These are phyloP conservation scores for Cryptosporidium bovis DNA, from an alignment of 169 alveolate species.

Conservation along the genomic window DNA sequence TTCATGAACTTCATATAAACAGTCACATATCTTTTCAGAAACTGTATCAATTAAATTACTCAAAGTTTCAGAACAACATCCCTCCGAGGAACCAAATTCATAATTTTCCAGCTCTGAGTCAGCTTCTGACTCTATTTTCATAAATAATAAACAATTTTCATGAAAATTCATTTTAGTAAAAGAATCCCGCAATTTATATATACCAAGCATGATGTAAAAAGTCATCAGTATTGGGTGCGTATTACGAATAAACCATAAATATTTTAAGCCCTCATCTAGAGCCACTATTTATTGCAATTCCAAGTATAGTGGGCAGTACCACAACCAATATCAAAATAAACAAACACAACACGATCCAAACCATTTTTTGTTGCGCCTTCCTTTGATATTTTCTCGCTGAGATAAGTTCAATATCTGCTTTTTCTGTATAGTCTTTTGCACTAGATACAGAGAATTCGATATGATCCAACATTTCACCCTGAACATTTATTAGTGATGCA, in stretches of 20 bases:
- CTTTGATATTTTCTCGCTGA: conserved; percentile 77
- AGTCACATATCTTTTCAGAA: no score
- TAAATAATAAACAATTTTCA: no score
- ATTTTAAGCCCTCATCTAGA: background rate
- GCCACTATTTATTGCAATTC: conserved; percentile 13
- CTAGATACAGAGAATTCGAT: conserved; percentile 81
- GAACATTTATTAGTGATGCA: conserved; percentile 85
- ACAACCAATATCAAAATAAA: conserved; percentile 43
- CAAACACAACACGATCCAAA: conserved; percentile 77
- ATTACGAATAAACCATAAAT: background rate
- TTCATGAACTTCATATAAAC: background rate
- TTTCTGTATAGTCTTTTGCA: conserved; percentile 84
- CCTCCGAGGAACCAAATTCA: background rate
- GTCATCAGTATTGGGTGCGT: no score
- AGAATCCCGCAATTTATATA: no score
- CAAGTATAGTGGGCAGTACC: conserved; percentile 33
- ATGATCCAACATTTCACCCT: conserved; percentile 88
- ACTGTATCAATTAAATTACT: background rate
- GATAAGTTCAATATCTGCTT: conserved; percentile 79
- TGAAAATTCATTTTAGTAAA: no score
- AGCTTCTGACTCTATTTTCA: background rate
- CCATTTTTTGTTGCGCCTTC: conserved; percentile 76
- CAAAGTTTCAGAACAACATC: background rate
- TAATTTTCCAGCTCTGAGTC: background rate
- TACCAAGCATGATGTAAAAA: background rate